phyloP scores from a whole-genome alignment of 2,329 filamentous ascomycete species.

The Chaetothyriales sp. region DNA sequence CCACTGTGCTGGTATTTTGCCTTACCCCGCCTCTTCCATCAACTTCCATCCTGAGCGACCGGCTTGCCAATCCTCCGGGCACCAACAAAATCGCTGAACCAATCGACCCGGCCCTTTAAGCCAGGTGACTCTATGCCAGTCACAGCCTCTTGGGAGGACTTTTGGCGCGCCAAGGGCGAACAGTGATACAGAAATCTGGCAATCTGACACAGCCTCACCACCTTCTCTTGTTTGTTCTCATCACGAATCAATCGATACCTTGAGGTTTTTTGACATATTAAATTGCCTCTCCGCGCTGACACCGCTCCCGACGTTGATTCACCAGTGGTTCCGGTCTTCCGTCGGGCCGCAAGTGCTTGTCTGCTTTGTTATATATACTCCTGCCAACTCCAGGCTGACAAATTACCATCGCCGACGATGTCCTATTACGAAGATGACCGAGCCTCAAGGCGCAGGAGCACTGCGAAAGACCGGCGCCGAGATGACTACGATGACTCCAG shows the following conservation, averaged over 20 bases:
- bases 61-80: too few relatives aligned
- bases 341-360: conserved; percentile 6
- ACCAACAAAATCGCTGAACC: too few relatives aligned
- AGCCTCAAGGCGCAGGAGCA: conserved; percentile 34
- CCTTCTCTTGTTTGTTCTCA: neutral
- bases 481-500: conserved; percentile 15
- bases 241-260: neutral
- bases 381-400: conserved; percentile 5
- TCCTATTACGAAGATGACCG: conserved; percentile 39
- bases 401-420: conserved; percentile 8
- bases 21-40: neutral
- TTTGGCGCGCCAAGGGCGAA: too few relatives aligned
- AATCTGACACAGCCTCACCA: neutral
- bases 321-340: conserved; percentile 11
- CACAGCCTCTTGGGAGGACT: too few relatives aligned
- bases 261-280: neutral
- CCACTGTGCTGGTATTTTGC: neutral
- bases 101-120: too few relatives aligned
- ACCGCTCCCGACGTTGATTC: neutral
- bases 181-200: too few relatives aligned
- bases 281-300: neutral
- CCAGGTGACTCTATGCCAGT: too few relatives aligned
- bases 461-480: conserved; percentile 11
- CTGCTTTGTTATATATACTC: neutral
- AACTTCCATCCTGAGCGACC: neutral